Base-by-base conservation (phyloP, 2,329 filamentous ascomycete genomes). In the Penicillium digitatum region DNA sequence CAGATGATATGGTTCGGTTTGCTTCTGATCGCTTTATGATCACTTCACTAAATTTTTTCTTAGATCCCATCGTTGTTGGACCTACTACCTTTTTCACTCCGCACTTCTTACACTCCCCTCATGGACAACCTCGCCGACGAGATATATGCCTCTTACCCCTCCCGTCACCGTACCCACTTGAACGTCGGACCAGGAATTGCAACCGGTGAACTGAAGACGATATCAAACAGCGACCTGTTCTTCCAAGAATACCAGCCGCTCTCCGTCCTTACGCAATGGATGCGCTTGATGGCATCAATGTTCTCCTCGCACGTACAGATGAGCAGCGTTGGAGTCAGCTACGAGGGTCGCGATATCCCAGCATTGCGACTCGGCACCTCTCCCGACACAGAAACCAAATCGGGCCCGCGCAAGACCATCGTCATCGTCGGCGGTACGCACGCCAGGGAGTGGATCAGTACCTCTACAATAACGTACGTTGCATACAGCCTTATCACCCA, bases 381-480 rank as follows among this genome's bases (percentile, higher is more conserved):
- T 1, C 76, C 80, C 53, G 75, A 80, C 66, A 78, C 78, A 69
- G 64, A 77, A 43, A 66, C 77, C 51, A 67, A 80, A 7, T 65
- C 75, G 2, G 66, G 69, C 12, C 80, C 78, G 5, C 84, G 89
- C 47, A 90, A 90, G 70, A 93, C 89, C 0, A 84, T 96, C 54
- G 78, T 96, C 48, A 79, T 99, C 20, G 86, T 86, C 4, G 94
- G 90, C 51, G 93, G 93, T 46, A 81, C 89, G n/a, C 94, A 97
- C 72, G 93, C 92, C 3, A 84, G 94, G 35, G 94, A 99, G 78
- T 99, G 94, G 94, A 95, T 99, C 62, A 90, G 90, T 44, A 91
- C 88, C 0, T 94, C 87, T 66, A 95, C 91, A 0, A 90, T 95
- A 49, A 95, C 88, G 66, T 97, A 95, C 66, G 78, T 96, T 29